phyloP scores from a whole-genome alignment of 2,329 filamentous ascomycete genomes.

The Aspergillus melleus region DNA sequence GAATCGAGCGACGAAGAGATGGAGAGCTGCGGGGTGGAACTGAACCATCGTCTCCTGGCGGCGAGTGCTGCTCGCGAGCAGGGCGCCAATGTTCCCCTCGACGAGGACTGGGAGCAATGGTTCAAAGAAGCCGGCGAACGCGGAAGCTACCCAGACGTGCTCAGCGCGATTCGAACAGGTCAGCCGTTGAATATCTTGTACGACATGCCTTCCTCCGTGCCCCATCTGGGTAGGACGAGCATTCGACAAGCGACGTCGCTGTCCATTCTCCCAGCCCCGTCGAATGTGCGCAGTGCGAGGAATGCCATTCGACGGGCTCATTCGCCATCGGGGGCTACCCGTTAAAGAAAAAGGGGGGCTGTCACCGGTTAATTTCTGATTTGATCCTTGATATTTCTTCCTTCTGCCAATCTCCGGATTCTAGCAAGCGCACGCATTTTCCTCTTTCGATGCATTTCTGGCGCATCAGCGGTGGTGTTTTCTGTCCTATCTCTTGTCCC shows the following conservation, averaged over 20 bases:
- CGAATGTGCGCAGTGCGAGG: conserved; percentile 22
- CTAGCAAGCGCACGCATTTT: not conserved
- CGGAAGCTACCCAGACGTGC: conserved; percentile 44
- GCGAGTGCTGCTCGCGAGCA: conserved; percentile 55
- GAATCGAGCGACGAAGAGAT: conserved; percentile 48
- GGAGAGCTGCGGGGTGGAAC: conserved; percentile 52
- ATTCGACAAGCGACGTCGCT: conserved; percentile 18
- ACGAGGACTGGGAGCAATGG: conserved; percentile 58
- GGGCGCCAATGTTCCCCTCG: conserved; percentile 46
- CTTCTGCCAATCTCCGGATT: conserved; percentile 1
- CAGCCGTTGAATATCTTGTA: conserved; percentile 34
- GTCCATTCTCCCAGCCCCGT: conserved; percentile 23
- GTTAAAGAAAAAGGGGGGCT: conserved; percentile 17
- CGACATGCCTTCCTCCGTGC: conserved; percentile 23
- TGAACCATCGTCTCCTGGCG: conserved; percentile 54
- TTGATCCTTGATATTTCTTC: conserved; percentile 16
- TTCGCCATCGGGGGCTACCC: conserved; percentile 27
- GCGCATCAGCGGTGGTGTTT: conserved; percentile 24
- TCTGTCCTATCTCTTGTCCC: conserved; percentile 8
- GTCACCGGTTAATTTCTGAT: not conserved
- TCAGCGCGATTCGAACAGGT: conserved; percentile 39
- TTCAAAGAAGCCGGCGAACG: conserved; percentile 58
- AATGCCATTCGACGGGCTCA: conserved; percentile 23
- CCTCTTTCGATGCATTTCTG: conserved; percentile 21
- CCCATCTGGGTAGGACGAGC: conserved; percentile 18